phyloP scores from a whole-genome alignment of 2,329 filamentous ascomycete genomes.

The Fusarium nelsonii region DNA sequence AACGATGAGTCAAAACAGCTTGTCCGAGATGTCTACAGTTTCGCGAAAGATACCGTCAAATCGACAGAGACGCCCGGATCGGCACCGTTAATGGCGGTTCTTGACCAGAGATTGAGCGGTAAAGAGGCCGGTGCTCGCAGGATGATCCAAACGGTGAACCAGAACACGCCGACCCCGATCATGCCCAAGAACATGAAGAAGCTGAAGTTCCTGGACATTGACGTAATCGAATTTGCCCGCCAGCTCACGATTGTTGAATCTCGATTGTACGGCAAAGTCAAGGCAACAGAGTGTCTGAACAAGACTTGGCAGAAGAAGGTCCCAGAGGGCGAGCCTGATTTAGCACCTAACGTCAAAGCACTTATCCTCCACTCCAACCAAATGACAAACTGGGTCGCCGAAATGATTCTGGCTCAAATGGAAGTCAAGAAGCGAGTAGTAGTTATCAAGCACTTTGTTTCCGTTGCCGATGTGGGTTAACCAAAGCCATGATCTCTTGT shows the following conservation, averaged over 20 bases:
- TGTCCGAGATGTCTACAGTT: conserved; percentile 88
- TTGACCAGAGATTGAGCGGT: conserved; percentile 89
- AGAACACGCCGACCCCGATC: conserved; percentile 86
- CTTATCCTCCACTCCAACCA: conserved; percentile 98
- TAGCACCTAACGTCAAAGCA: conserved; percentile 93
- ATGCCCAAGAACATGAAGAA: conserved; percentile 99
- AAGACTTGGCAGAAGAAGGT: conserved; percentile 99
- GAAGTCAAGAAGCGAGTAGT: conserved; percentile 97
- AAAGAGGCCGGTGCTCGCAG: conserved; percentile 89
- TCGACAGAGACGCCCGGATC: conserved; percentile 94
- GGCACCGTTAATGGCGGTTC: conserved; percentile 82
- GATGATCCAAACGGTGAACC: conserved; percentile 86
- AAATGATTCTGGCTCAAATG: conserved; percentile 96
- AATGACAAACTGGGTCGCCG: conserved; percentile 98
- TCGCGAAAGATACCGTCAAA: conserved; percentile 91
- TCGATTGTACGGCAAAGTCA: conserved; percentile 93
- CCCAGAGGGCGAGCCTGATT: conserved; percentile 81
- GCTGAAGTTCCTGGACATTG: conserved; percentile 97
- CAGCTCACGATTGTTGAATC: conserved; percentile 98
- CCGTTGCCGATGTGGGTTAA: conserved; percentile 87
- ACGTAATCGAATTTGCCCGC: conserved; percentile 94
- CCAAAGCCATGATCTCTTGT: not conserved
- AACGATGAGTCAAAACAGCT: conserved; percentile 86
- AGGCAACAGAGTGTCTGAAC: conserved; percentile 94
- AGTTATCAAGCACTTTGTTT: conserved; percentile 98